A percentile compares a stretch with the other conserved stretches of the same genome.
phyloP scores from a whole-genome alignment of 2,329 filamentous ascomycete species.

The Fusarium coffeatum region DNA sequence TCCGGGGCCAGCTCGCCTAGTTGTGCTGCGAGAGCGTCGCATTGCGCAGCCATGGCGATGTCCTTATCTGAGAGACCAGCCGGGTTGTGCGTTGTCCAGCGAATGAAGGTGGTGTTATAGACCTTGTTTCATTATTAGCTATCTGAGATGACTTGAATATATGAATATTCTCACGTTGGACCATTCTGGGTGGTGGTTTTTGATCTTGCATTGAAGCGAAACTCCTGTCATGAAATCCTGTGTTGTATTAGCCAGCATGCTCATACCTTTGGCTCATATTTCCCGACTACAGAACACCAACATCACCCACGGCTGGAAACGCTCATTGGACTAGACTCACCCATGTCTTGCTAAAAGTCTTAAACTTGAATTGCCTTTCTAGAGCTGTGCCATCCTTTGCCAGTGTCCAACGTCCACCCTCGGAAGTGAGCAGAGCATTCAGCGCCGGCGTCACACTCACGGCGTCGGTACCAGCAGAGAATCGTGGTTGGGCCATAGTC shows the following conservation, averaged over 20 bases:
- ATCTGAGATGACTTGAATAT: not conserved
- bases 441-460: conserved; percentile 51
- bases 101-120: conserved; percentile 76
- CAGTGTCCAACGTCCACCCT: conserved; percentile 62
- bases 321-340: conserved; percentile 53
- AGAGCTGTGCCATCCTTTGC: conserved; percentile 64
- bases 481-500: conserved; percentile 52
- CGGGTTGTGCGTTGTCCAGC: conserved; percentile 79
- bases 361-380: conserved; percentile 71
- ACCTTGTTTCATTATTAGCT: conserved; percentile 58
- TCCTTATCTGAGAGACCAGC: conserved; percentile 74
- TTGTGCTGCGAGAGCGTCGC: conserved; percentile 68
- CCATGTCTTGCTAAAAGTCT: conserved; percentile 74
- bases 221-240: conserved; percentile 82
- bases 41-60: conserved; percentile 69
- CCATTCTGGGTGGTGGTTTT: conserved; percentile 82
- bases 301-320: not conserved
- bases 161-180: conserved; percentile 66
- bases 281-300: not conserved
- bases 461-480: conserved; percentile 61
- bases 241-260: conserved; percentile 7
- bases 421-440: conserved; percentile 55
- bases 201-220: conserved; percentile 73
- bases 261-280: not conserved
- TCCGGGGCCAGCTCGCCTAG: conserved; percentile 64